These are phyloP conservation scores for Pyrenochaeta sp. DNA, from an alignment of 2,329 filamentous ascomycete species.

Conservation along the genomic window DNA sequence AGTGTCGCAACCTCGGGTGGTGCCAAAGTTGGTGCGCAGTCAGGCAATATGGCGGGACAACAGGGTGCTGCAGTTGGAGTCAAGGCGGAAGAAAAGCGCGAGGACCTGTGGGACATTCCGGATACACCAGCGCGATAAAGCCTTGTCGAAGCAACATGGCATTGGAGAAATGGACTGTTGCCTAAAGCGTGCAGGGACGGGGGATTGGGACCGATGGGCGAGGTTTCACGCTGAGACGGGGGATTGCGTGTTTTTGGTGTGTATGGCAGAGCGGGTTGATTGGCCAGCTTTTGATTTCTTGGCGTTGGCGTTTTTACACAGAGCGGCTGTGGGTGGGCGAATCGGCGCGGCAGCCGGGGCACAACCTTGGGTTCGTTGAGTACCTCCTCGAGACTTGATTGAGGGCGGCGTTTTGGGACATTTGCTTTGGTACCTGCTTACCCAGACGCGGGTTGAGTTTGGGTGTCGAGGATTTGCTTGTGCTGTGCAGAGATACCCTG, in stretches of 20 bases:
- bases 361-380: background rate
- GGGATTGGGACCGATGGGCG: background rate
- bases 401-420: no score
- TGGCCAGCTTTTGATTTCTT: background rate
- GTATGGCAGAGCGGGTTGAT: slow-evolving; percentile 4
- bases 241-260: background rate
- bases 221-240: background rate
- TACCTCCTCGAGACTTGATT: background rate
- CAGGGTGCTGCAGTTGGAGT: slow-evolving; percentile 2
- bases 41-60: slow-evolving; percentile 1
- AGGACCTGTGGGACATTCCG: slow-evolving; percentile 56
- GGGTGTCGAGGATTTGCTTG: background rate
- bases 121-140: slow-evolving; percentile 50
- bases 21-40: slow-evolving; percentile 26
- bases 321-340: background rate
- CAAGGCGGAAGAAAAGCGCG: slow-evolving; percentile 14
- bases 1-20: slow-evolving; percentile 30
- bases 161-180: background rate
- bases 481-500: background rate
- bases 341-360: slow-evolving; percentile 3
- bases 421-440: background rate
- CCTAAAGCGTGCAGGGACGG: background rate
- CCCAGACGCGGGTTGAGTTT: background rate
- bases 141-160: background rate
- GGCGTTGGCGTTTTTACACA: slow-evolving; percentile 11